Percentiles rank a stretch among this genome's conserved stretches.
Evolutionary conservation across 192 early-diverging fungal genomes (phyloP).

Genomic region (Phlyctochytrium planicorne): DNA sequence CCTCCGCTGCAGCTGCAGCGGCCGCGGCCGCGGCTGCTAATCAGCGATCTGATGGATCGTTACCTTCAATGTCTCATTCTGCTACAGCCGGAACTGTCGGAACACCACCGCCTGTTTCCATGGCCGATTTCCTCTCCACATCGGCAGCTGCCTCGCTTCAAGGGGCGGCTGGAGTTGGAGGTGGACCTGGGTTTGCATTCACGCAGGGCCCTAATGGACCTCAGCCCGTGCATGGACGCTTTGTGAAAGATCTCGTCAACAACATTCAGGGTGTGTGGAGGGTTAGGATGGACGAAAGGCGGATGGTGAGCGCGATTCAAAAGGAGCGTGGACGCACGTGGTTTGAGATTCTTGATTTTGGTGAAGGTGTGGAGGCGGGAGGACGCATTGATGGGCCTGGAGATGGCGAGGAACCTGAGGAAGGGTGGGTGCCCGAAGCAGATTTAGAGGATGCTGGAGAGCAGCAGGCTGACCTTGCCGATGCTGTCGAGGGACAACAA

Average conservation of each 20-base stretch:
- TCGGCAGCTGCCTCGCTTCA: too few relatives aligned
- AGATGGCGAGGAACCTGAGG: slow-evolving; percentile 21
- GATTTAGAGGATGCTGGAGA: neutral
- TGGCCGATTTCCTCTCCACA: neutral
- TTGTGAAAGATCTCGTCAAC: slow-evolving; percentile 78
- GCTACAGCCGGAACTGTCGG: neutral
- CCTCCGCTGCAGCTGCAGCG: neutral
- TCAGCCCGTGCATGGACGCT: slow-evolving; percentile 60
- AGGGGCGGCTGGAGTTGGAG: neutral
- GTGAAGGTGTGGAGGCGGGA: slow-evolving; percentile 58
- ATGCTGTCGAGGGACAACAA: too few relatives aligned
- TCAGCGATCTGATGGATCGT: too few relatives aligned
- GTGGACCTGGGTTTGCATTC: slow-evolving; percentile 26
- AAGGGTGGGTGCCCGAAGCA: neutral
- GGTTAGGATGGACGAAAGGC: slow-evolving; percentile 82
- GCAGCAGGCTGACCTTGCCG: too few relatives aligned
- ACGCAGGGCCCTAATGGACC: slow-evolving; percentile 46
- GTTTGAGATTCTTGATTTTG: slow-evolving; percentile 87
- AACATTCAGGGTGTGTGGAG: slow-evolving; percentile 93
- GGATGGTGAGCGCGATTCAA: slow-evolving; percentile 71
- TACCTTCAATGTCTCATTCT: neutral
- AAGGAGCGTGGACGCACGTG: slow-evolving; percentile 61
- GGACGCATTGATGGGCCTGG: slow-evolving; percentile 28
- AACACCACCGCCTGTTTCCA: neutral
- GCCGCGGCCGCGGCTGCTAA: neutral